Evolutionary conservation across 148 eudicot genomes (phyloP).

Genomic region (Rhododendron griersonianum): DNA sequence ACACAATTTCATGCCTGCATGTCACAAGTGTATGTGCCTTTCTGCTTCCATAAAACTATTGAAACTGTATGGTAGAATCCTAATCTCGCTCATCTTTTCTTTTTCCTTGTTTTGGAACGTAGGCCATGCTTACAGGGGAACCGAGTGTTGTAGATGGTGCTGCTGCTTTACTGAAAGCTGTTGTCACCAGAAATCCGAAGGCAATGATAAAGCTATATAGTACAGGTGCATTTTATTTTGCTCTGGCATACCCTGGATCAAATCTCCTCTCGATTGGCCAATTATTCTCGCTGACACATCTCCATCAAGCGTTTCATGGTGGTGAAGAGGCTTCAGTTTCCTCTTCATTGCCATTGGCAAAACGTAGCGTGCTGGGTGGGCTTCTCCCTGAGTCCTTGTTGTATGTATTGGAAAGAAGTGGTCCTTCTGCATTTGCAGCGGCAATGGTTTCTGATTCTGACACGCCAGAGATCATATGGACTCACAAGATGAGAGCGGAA

Average conservation of each 20-base stretch:
- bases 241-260: constrained; percentile 98
- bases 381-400: constrained; percentile 93
- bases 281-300: constrained; percentile 86
- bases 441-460: constrained; percentile 99
- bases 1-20: background rate
- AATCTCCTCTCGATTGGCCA: constrained; percentile 88
- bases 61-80: background rate
- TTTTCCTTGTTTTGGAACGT: constrained; percentile 10
- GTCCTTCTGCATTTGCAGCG: constrained; percentile 92
- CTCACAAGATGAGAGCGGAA: constrained; percentile 99
- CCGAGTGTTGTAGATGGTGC: constrained; percentile 89
- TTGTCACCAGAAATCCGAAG: constrained; percentile 93
- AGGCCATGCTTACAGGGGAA: constrained; percentile 97
- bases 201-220: constrained; percentile 93
- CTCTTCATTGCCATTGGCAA: constrained; percentile 91
- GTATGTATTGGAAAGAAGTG: constrained; percentile 94
- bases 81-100: background rate
- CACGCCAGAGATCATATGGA: constrained; percentile 99
- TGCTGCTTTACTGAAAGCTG: constrained; percentile 86
- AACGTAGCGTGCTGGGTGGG: constrained; percentile 97
- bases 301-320: constrained; percentile 98
- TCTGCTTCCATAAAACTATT: background rate
- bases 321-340: constrained; percentile 99
- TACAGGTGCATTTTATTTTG: constrained; percentile 95
- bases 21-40: background rate